Base-by-base conservation (phyloP, 1,284 basidiomycete species). In the Peniophora sp. region DNA sequence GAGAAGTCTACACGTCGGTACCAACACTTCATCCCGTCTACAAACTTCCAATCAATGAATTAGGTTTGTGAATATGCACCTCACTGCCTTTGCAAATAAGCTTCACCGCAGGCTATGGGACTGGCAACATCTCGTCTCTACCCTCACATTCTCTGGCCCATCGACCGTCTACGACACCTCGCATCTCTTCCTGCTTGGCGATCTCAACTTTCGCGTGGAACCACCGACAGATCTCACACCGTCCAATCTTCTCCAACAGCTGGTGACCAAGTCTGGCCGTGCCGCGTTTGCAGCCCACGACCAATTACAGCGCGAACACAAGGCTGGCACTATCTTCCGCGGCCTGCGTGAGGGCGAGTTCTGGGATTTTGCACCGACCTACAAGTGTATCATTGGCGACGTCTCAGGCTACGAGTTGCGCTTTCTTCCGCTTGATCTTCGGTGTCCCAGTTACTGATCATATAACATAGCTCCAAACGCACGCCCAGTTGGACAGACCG, bases 401-500 rank as follows among this genome's bases (percentile, higher is more conserved):
- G 79, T 90, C 10, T 85, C 92, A 58, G 79, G 78, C 54, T 94
- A 92, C 67, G 81, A 78, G 90, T 92, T 50, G 76, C 67, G 52
- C 51, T 23, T 38, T 43, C 24, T 24, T n/a, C n/a, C n/a, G n/a
- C n/a, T n/a, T n/a, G n/a, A n/a, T n/a, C n/a, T n/a, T n/a, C n/a
- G n/a, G n/a, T n/a, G n/a, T n/a, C n/a, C n/a, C n/a, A n/a, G n/a
- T n/a, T n/a, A n/a, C n/a, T n/a, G n/a, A n/a, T n/a, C n/a, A n/a
- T n/a, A n/a, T 24, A 17, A 45, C 44, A 55, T 48, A 91, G 83
- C 63, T 67, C 70, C 23, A 90, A 85, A 62, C 82, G 96, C 6
- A 74, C 77, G 5, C 96, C 96, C 0, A 87, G 94, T 19, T 99
- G 94, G 91, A 97, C 95, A 20, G 96, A 99, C 67, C 81, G 96